Percentiles rank a stretch among this genome's conserved stretches.
These are phyloP conservation scores for Durotheca rogersii DNA, from an alignment of 495 filamentous ascomycete species.

Conservation along the genomic window DNA sequence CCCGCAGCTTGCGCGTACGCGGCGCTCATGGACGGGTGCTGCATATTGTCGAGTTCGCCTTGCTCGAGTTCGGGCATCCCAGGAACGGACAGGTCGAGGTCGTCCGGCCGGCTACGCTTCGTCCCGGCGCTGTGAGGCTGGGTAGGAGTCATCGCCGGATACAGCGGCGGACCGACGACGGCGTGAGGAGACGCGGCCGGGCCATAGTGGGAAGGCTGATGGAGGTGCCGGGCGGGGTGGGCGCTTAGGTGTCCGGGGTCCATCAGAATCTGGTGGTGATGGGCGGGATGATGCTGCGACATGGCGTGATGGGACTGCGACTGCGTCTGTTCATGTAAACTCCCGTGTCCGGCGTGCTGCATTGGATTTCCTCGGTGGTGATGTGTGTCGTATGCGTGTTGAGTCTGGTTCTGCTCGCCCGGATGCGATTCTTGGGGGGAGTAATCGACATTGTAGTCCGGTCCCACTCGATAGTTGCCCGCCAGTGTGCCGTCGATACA, in stretches of 20 bases:
- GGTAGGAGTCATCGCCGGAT: slow-evolving; percentile 46
- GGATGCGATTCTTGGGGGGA: slow-evolving; percentile 59
- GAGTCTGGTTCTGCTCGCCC: slow-evolving; percentile 53
- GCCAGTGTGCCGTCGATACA: slow-evolving; percentile 68
- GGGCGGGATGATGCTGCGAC: slow-evolving; percentile 52
- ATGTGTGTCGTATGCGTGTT: slow-evolving; percentile 55
- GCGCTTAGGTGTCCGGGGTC: slow-evolving; percentile 48
- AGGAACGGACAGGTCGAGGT: slow-evolving; percentile 52
- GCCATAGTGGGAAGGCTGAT: slow-evolving; percentile 48
- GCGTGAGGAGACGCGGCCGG: slow-evolving; percentile 45
- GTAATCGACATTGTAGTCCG: slow-evolving; percentile 65
- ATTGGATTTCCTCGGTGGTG: slow-evolving; percentile 43
- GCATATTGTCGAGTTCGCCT: slow-evolving; percentile 50
- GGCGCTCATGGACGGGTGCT: slow-evolving; percentile 47
- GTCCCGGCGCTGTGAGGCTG: slow-evolving; percentile 45
- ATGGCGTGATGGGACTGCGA: slow-evolving; percentile 50
- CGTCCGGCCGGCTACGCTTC: slow-evolving; percentile 50
- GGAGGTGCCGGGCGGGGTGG: slow-evolving; percentile 48
- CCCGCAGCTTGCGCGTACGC: slow-evolving; percentile 44
- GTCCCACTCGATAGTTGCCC: slow-evolving; percentile 60
- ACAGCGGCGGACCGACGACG: slow-evolving; percentile 45
- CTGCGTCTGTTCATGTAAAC: slow-evolving; percentile 47
- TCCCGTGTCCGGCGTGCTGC: slow-evolving; percentile 45
- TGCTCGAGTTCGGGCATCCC: slow-evolving; percentile 52
- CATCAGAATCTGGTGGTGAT: slow-evolving; percentile 52